Conservation (phyloP, 176 grass and related monocot genomes). For the Carex cristatella region DNA sequence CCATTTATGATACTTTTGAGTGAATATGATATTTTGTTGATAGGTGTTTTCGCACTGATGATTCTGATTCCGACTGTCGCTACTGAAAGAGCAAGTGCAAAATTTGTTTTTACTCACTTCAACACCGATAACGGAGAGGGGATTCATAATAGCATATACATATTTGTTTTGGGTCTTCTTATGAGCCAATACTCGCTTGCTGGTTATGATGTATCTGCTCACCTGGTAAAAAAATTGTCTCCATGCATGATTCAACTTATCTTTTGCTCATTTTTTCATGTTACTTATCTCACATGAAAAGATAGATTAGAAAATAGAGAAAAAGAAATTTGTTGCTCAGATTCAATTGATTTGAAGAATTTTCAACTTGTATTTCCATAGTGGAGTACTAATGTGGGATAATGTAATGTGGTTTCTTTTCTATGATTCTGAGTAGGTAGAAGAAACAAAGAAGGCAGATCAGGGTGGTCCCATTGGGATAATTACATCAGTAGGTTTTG, state of each 20-base stretch:
- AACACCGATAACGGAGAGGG: slow-evolving; percentile 59
- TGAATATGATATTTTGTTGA: background rate
- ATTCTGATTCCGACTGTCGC: slow-evolving; percentile 44
- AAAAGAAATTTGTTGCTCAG: background rate
- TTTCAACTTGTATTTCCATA: background rate
- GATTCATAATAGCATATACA: slow-evolving; percentile 41
- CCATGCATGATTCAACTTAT: background rate
- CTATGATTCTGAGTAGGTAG: slow-evolving; percentile 24
- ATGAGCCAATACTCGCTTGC: slow-evolving; percentile 62
- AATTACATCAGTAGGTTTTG: slow-evolving; percentile 39
- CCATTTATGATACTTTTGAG: no score
- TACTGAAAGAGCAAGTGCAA: slow-evolving; percentile 26
- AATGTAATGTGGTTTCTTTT: background rate
- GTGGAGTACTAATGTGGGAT: background rate
- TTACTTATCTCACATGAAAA: no score
- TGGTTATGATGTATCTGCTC: slow-evolving; percentile 68
- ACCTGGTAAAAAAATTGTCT: slow-evolving; percentile 44
- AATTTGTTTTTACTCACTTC: slow-evolving; percentile 57
- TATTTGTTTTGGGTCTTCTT: slow-evolving; percentile 50
- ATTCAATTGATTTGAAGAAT: background rate
- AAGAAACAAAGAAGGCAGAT: slow-evolving; percentile 73
- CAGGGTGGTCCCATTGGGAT: slow-evolving; percentile 57
- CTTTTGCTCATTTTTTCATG: no score
- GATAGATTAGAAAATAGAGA: background rate
- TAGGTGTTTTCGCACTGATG: slow-evolving; percentile 46